phyloP scores from a whole-genome alignment of 352 stramenopile genomes.

The Globisporangium nunn region DNA sequence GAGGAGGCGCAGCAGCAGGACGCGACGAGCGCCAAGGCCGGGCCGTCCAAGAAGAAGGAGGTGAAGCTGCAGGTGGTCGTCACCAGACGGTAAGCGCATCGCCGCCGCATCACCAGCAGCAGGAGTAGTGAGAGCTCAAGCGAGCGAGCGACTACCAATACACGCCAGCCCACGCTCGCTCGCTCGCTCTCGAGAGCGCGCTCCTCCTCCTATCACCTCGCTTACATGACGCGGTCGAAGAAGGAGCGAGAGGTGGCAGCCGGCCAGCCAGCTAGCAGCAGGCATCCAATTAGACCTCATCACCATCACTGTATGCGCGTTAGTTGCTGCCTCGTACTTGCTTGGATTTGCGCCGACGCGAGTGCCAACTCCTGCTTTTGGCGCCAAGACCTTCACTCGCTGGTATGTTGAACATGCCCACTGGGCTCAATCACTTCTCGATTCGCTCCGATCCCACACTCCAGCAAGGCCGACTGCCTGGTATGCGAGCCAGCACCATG shows the following conservation, averaged over 20 bases:
- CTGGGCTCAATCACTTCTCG: neutral
- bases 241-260: too few relatives aligned
- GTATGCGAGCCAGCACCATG: neutral
- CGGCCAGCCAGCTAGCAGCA: neutral
- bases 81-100: conserved; percentile 48
- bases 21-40: conserved; percentile 25
- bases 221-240: too few relatives aligned
- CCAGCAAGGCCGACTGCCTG: neutral
- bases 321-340: too few relatives aligned
- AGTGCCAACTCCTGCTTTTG: neutral
- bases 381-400: neutral
- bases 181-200: too few relatives aligned
- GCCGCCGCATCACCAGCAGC: conserved; percentile 1
- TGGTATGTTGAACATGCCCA: too few relatives aligned
- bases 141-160: neutral
- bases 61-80: conserved; percentile 56
- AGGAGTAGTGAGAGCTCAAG: neutral
- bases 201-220: neutral
- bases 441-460: neutral
- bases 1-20: conserved; percentile 16
- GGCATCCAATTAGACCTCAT: neutral
- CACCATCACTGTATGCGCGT: neutral
- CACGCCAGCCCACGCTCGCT: neutral
- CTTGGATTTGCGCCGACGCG: neutral
- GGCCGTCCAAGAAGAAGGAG: conserved; percentile 68